Percentiles rank a stretch among this genome's conserved stretches.
Conservation (phyloP, 1,284 basidiomycete species). For the Trichosporon sp. region DNA sequence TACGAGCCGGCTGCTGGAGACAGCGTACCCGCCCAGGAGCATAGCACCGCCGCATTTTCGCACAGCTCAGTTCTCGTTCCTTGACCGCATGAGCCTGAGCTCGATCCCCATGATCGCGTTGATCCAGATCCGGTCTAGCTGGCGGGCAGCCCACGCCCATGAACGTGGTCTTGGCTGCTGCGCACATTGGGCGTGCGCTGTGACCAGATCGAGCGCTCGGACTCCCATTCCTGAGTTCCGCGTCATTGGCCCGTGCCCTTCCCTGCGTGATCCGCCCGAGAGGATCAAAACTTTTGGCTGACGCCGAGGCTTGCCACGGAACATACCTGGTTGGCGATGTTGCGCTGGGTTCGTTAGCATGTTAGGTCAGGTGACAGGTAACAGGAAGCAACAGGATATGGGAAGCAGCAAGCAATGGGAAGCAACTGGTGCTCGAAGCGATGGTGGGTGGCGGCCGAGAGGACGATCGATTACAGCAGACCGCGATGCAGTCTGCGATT, state of each 20-base stretch:
- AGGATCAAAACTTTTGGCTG: background rate
- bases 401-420: no score
- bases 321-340: constrained; percentile 1
- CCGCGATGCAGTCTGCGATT: no score
- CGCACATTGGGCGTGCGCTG: background rate
- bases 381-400: no score
- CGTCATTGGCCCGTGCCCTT: background rate
- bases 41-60: no score
- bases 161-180: background rate
- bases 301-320: background rate
- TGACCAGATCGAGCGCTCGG: background rate
- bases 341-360: background rate
- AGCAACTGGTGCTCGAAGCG: no score
- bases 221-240: background rate
- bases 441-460: no score
- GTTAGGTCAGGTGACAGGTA: background rate
- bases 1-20: no score
- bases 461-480: background rate
- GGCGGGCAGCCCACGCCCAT: background rate
- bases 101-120: no score
- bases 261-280: background rate
- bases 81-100: no score
- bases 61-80: no score
- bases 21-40: no score
- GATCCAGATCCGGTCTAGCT: no score